A percentile compares a stretch with the other conserved stretches of the same genome.
Conservation (phyloP, 495 filamentous ascomycete genomes). For the Jackrogersella multiformis region DNA sequence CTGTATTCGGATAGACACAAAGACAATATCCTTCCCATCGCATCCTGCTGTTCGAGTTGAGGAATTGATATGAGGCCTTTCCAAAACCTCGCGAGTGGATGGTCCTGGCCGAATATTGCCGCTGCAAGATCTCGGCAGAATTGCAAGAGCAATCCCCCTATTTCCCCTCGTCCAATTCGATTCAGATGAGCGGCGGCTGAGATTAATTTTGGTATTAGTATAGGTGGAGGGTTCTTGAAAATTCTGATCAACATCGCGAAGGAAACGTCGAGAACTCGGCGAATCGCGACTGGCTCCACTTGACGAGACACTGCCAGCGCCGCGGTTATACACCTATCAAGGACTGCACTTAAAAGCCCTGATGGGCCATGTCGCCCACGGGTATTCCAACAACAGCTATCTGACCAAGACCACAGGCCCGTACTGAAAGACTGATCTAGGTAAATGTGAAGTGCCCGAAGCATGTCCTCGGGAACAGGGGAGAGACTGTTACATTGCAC, state of each 20-base stretch:
- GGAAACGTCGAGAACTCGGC: conserved; percentile 37
- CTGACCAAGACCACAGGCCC: conserved; percentile 41
- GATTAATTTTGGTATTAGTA: conserved; percentile 42
- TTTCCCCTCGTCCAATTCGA: conserved; percentile 41
- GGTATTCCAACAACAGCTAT: conserved; percentile 39
- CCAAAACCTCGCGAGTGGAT: conserved; percentile 42
- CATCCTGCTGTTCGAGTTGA: conserved; percentile 33
- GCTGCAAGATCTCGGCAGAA: conserved; percentile 41
- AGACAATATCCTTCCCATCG: conserved; percentile 35
- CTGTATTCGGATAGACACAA: conserved; percentile 41
- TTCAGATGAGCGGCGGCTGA: conserved; percentile 39
- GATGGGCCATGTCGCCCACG: conserved; percentile 39
- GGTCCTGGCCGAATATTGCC: conserved; percentile 29
- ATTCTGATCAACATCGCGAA: conserved; percentile 45
- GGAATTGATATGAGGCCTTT: conserved; percentile 38
- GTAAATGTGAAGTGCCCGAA: conserved; percentile 31
- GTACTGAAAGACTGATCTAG: conserved; percentile 38
- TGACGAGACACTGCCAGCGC: conserved; percentile 42
- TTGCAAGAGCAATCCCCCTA: conserved; percentile 41
- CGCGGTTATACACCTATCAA: conserved; percentile 46
- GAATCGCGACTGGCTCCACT: conserved; percentile 37
- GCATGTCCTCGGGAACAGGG: conserved; percentile 37
- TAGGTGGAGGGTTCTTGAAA: conserved; percentile 45
- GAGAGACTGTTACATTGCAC: conserved; percentile 22
- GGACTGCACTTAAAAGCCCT: conserved; percentile 40